These are phyloP conservation scores for Yarrowia osloensis DNA, from an alignment of 805 yeast genomes.

Conservation along the genomic window DNA sequence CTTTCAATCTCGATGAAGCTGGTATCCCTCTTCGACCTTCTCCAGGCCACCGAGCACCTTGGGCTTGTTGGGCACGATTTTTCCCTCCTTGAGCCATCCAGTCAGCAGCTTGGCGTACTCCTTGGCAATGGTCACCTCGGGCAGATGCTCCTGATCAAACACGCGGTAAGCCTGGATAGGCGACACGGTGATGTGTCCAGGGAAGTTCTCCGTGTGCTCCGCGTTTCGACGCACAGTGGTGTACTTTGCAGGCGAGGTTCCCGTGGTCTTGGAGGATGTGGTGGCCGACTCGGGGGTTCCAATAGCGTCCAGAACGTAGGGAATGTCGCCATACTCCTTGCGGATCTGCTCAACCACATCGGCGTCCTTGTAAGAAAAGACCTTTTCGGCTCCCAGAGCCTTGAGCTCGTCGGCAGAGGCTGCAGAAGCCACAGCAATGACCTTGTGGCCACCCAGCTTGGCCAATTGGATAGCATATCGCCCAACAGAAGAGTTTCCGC, in stretches of 20 bases:
- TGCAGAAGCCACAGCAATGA: constrained; percentile 16
- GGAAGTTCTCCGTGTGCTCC: constrained; percentile 22
- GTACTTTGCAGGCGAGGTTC: constrained; percentile 4
- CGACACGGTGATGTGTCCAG: constrained; percentile 7
- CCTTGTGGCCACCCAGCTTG: constrained; percentile 26
- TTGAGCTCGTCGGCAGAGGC: background rate
- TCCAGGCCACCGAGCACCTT: constrained; percentile 19
- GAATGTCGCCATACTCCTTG: constrained; percentile 20
- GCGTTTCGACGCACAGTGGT: constrained; percentile 24
- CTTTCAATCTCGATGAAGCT: constrained; percentile 21
- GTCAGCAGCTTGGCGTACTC: constrained; percentile 10
- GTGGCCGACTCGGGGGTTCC: constrained; percentile 25
- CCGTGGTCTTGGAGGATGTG: constrained; percentile 7
- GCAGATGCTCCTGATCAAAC: constrained; percentile 24
- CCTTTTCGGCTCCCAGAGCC: constrained; percentile 19
- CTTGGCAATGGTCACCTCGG: constrained; percentile 18
- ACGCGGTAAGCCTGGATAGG: constrained; percentile 22
- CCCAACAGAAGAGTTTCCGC: constrained; percentile 27
- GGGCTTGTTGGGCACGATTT: constrained; percentile 20
- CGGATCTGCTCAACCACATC: constrained; percentile 25
- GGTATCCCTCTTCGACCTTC: constrained; percentile 19
- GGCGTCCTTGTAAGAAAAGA: constrained; percentile 12
- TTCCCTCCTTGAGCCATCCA: constrained; percentile 18
- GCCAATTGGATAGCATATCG: constrained; percentile 27
- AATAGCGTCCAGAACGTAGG: constrained; percentile 13